Conservation (phyloP, 2,329 filamentous ascomycete genomes). For the Ceratocystis alfenasii region DNA sequence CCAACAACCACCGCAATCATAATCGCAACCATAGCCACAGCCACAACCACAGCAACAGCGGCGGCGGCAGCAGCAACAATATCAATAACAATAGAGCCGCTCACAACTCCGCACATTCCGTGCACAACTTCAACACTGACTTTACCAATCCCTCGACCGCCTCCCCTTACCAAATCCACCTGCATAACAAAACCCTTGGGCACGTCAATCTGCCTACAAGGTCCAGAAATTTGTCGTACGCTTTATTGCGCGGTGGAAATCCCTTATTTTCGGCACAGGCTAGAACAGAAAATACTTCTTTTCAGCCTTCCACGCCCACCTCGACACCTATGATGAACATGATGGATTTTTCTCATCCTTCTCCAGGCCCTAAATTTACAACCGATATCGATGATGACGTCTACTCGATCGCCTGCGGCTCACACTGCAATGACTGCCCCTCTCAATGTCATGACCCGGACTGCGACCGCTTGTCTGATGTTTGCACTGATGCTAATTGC, state of each 20-base stretch:
- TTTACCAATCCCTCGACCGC: conserved; percentile 1
- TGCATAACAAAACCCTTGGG: conserved; percentile 9
- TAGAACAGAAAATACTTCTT: background rate
- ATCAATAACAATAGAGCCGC: background rate
- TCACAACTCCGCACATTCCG: conserved; percentile 1
- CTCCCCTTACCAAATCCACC: conserved; percentile 6
- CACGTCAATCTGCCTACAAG: conserved; percentile 7
- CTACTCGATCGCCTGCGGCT: conserved; percentile 30
- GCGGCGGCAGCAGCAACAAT: background rate
- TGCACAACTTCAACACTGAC: conserved; percentile 4
- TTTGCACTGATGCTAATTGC: conserved; percentile 33
- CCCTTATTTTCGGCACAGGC: conserved; percentile 5
- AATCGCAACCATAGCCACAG: background rate
- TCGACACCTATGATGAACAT: conserved; percentile 9
- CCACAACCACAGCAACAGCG: background rate
- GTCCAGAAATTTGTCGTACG: background rate
- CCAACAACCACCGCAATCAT: background rate
- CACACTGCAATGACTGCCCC: conserved; percentile 30
- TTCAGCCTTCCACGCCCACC: background rate
- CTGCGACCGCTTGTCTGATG: conserved; percentile 29
- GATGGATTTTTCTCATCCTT: background rate
- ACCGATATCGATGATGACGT: conserved; percentile 26
- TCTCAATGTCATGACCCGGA: conserved; percentile 31
- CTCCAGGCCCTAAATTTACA: background rate
- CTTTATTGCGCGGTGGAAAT: conserved; percentile 6